A percentile compares a stretch with the other conserved stretches of the same genome.
These are phyloP conservation scores for Cymodocea nodosa DNA, from an alignment of 116 monocot species.

Conservation along the genomic window DNA sequence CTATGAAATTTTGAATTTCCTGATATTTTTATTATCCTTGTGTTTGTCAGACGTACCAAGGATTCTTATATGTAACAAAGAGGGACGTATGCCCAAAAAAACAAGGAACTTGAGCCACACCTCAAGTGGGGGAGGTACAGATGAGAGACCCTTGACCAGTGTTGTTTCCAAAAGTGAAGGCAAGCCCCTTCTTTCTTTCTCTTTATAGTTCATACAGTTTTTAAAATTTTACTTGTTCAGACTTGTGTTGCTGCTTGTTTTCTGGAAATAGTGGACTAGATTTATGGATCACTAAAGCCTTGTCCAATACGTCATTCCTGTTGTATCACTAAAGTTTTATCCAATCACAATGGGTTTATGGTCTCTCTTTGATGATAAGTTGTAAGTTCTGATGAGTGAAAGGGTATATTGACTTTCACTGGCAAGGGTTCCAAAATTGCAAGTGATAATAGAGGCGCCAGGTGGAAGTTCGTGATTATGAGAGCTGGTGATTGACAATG, in stretches of 20 bases:
- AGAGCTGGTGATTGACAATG: too few relatives aligned
- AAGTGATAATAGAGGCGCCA: too few relatives aligned
- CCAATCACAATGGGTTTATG: too few relatives aligned
- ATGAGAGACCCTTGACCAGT: background rate
- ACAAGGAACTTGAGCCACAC: background rate
- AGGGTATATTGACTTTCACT: too few relatives aligned
- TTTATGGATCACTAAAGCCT: too few relatives aligned
- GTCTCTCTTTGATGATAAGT: too few relatives aligned
- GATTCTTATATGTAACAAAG: background rate
- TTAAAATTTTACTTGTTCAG: background rate
- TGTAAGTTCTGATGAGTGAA: too few relatives aligned
- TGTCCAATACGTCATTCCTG: too few relatives aligned
- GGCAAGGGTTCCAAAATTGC: too few relatives aligned
- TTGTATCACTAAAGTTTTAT: too few relatives aligned
- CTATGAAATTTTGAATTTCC: background rate
- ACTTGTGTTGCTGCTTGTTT: background rate
- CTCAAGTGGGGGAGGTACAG: background rate
- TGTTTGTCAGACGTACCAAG: background rate
- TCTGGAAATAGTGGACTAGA: background rate
- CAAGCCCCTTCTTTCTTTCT: background rate
- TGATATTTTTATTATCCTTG: background rate
- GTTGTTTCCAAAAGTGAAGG: slow-evolving; percentile 3
- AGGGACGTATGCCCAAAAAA: background rate
- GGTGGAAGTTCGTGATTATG: too few relatives aligned
- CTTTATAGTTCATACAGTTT: background rate